Percentiles rank a stretch among this genome's conserved stretches.
These are phyloP conservation scores for Pseudoneurospora amorphoporcata DNA, from an alignment of 495 filamentous ascomycete genomes.

Conservation along the genomic window DNA sequence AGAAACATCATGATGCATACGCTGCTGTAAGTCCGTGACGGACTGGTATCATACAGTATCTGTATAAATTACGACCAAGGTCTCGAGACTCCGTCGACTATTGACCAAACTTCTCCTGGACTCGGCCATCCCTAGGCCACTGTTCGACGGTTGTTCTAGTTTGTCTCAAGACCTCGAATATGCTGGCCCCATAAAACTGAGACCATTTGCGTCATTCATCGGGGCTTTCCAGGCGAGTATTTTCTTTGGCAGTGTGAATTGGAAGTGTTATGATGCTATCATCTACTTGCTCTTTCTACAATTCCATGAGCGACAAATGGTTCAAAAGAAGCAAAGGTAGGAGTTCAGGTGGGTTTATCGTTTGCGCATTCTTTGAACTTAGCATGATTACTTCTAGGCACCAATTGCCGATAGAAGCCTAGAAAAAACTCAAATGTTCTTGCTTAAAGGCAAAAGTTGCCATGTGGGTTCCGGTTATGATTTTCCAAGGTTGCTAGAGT, in stretches of 20 bases:
- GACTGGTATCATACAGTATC: neutral
- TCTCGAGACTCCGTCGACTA: neutral
- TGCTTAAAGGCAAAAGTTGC: neutral
- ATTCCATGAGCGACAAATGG: conserved; percentile 1
- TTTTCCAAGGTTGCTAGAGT: neutral
- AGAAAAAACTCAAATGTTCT: neutral
- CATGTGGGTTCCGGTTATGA: neutral
- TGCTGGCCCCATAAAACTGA: neutral
- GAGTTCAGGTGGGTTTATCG: neutral
- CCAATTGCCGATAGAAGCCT: neutral
- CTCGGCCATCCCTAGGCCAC: too few relatives aligned
- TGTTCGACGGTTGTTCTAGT: neutral
- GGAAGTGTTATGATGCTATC: too few relatives aligned
- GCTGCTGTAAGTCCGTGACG: neutral
- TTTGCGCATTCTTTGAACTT: neutral
- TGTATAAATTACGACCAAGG: neutral
- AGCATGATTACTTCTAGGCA: neutral
- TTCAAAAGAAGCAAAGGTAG: neutral
- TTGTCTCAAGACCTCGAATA: neutral
- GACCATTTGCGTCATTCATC: neutral
- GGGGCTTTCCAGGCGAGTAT: neutral
- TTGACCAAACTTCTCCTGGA: neutral
- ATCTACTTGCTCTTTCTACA: neutral
- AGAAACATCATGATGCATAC: neutral
- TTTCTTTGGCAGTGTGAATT: neutral